A percentile compares a stretch with the other conserved stretches of the same genome.
Conservation (phyloP, 129 eudicot genomes). For the Smallanthus sonchifolius region DNA sequence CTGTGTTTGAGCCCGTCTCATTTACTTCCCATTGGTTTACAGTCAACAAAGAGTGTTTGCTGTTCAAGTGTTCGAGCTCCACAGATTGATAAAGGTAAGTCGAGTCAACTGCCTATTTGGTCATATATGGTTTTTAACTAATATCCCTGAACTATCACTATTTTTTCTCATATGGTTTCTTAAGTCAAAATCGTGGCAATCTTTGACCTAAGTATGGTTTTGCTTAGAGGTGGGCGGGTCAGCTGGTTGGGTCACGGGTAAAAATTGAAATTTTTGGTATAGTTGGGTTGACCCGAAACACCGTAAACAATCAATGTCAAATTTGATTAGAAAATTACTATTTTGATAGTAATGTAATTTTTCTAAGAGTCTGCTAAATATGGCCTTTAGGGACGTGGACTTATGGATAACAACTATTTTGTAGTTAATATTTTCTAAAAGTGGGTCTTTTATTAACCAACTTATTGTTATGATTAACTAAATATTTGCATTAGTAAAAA, state of each 20-base stretch:
- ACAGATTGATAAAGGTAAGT: slow-evolving; percentile 77
- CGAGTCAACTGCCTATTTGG: not conserved
- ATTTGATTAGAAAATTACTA: not conserved
- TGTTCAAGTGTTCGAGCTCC: slow-evolving; percentile 95
- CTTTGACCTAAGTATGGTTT: not conserved
- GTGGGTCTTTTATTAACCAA: not conserved
- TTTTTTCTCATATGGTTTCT: not conserved
- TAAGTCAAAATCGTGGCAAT: not conserved
- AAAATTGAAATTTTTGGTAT: not conserved
- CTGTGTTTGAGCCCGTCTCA: slow-evolving; percentile 1
- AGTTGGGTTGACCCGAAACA: not conserved
- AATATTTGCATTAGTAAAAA: not conserved
- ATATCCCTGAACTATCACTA: not conserved
- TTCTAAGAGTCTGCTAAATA: not conserved
- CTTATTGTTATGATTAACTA: not conserved
- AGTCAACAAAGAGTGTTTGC: slow-evolving; percentile 96
- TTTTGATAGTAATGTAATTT: not conserved
- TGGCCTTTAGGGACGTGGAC: not conserved
- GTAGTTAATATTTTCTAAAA: not conserved
- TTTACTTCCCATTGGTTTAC: slow-evolving; percentile 24
- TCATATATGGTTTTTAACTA: not conserved
- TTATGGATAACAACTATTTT: not conserved
- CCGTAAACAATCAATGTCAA: not conserved
- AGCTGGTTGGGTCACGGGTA: not conserved
- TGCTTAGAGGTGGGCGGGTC: not conserved